Conservation (phyloP, 1,139 yeast species). For the Blastobotrys serpentis region DNA sequence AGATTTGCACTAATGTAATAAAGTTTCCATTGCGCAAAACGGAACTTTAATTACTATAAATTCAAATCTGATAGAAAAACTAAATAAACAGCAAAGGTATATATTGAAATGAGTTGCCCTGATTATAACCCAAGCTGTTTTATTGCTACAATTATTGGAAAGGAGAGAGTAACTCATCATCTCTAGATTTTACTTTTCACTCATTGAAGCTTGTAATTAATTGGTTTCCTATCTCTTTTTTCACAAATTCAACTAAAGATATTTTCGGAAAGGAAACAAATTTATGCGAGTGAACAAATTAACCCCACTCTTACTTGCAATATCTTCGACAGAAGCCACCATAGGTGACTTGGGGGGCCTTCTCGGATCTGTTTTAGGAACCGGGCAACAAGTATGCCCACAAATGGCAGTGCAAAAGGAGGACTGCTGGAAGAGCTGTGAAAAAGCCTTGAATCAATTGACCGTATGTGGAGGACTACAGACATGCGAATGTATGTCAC, state of each 20-base stretch:
- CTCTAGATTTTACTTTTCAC: no score
- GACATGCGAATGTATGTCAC: slow-evolving; percentile 20
- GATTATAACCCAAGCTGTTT: neutral
- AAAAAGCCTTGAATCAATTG: slow-evolving; percentile 21
- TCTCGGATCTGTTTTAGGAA: slow-evolving; percentile 12
- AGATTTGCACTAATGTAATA: neutral
- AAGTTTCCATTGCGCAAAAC: neutral
- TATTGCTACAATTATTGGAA: neutral
- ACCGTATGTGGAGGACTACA: slow-evolving; percentile 23
- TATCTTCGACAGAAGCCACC: slow-evolving; percentile 13
- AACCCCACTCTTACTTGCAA: slow-evolving; percentile 9
- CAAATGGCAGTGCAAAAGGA: slow-evolving; percentile 15
- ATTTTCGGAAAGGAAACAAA: neutral
- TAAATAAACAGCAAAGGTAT: neutral
- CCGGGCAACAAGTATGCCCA: slow-evolving; percentile 10
- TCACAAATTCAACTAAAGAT: no score
- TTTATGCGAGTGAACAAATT: neutral
- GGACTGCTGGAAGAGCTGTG: slow-evolving; percentile 28
- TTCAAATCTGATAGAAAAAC: neutral
- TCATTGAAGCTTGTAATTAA: no score
- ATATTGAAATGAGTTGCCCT: neutral
- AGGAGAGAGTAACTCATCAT: no score
- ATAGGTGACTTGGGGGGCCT: slow-evolving; percentile 9
- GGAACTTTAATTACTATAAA: neutral
- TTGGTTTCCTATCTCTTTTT: no score